phyloP scores from a whole-genome alignment of 495 filamentous ascomycete genomes.

The Tuber umbilicatum region DNA sequence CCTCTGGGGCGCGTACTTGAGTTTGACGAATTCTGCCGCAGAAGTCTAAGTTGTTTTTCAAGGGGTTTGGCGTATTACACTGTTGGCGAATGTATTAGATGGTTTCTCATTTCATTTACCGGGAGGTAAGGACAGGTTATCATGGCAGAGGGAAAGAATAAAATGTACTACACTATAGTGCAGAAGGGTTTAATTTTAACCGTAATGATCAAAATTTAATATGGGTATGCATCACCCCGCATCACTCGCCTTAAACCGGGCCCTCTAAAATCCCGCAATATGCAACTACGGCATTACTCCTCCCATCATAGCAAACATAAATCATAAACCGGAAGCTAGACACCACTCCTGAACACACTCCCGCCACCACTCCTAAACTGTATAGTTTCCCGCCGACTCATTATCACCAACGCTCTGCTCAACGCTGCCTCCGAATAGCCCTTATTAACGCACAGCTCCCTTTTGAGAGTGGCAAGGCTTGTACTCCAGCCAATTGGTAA shows the following conservation, averaged over 20 bases:
- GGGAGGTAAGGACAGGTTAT: not conserved
- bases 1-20: constrained; percentile 96
- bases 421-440: constrained; percentile 82
- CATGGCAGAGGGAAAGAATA: not conserved
- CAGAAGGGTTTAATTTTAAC: not conserved
- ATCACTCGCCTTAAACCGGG: not conserved
- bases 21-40: constrained; percentile 82
- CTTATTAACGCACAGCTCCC: constrained; percentile 83
- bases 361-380: constrained; percentile 83
- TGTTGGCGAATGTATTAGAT: not conserved
- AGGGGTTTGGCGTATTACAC: not conserved
- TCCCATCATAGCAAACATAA: not conserved
- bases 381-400: constrained; percentile 83
- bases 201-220: not conserved
- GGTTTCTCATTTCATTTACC: not conserved
- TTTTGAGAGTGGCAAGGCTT: constrained; percentile 72
- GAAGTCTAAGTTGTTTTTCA: constrained; percentile 43
- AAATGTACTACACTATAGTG: not conserved
- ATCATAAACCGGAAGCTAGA: constrained; percentile 40
- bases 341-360: constrained; percentile 75
- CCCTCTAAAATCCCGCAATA: not conserved
- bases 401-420: constrained; percentile 71
- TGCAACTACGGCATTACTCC: not conserved
- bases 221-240: not conserved
- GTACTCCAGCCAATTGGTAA: constrained; percentile 95